Conservation (phyloP, 164 flowering plant species). For the Kalanchoe fedtschenkoi region DNA sequence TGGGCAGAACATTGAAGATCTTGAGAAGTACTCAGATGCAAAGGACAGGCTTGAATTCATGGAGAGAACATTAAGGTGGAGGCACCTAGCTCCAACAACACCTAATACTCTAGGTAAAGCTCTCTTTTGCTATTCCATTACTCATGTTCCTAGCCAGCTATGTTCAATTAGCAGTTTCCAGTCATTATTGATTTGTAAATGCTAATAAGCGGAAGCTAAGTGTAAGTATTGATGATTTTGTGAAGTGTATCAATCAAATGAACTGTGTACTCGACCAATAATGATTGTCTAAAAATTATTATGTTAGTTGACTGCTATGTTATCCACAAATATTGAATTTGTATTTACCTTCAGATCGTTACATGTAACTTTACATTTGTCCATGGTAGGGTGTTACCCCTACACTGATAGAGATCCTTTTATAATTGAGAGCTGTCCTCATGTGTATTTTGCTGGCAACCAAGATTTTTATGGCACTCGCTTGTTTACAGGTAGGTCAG, state of each 20-base stretch:
- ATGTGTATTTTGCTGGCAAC: constrained; percentile 91
- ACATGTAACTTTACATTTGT: neutral
- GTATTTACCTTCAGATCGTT: neutral
- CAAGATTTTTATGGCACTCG: constrained; percentile 59
- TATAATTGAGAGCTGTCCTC: constrained; percentile 80
- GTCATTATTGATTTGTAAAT: too few relatives aligned
- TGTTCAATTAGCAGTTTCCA: neutral
- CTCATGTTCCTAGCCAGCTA: neutral
- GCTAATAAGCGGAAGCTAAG: too few relatives aligned
- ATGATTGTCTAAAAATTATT: neutral
- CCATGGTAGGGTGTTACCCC: constrained; percentile 78
- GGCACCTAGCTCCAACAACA: constrained; percentile 93
- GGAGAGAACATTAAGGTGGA: constrained; percentile 95
- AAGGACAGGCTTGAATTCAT: constrained; percentile 60
- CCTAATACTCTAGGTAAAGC: constrained; percentile 85
- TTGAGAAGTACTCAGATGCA: constrained; percentile 76
- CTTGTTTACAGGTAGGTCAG: constrained; percentile 44
- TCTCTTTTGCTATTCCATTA: neutral
- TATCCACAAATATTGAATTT: too few relatives aligned
- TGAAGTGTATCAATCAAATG: too few relatives aligned
- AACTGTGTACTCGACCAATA: neutral
- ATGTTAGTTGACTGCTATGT: neutral
- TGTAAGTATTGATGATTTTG: too few relatives aligned
- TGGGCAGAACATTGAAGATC: constrained; percentile 89
- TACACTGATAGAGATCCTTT: constrained; percentile 92